Conservation (phyloP, 2,329 filamentous ascomycete genomes). For the Cercospora zeae-maydis region DNA sequence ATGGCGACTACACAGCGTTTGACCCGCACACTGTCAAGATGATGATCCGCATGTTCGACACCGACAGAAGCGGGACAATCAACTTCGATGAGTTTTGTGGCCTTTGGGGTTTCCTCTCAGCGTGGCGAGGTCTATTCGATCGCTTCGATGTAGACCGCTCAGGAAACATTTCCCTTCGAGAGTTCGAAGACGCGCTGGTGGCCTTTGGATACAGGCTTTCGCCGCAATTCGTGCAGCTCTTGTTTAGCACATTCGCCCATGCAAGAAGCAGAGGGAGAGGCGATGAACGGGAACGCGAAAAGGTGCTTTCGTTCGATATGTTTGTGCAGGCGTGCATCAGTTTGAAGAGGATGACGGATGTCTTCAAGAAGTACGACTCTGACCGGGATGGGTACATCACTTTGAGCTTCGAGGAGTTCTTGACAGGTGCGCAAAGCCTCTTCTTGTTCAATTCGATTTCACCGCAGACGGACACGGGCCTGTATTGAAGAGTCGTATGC, state of each 20-base stretch:
- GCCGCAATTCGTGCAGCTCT: constrained; percentile 73
- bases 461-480: constrained; percentile 49
- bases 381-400: constrained; percentile 84
- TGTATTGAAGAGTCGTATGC: constrained; percentile 41
- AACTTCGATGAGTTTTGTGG: constrained; percentile 95
- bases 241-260: constrained; percentile 89
- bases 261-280: constrained; percentile 51
- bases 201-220: constrained; percentile 90
- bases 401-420: constrained; percentile 54
- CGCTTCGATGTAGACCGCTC: constrained; percentile 76
- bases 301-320: constrained; percentile 67
- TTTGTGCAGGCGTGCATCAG: constrained; percentile 98
- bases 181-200: constrained; percentile 86
- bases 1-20: constrained; percentile 93
- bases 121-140: constrained; percentile 92
- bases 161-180: constrained; percentile 78
- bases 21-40: constrained; percentile 91
- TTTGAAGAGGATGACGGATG: constrained; percentile 97
- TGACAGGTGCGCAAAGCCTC: constrained; percentile 54
- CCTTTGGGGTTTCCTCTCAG: constrained; percentile 90
- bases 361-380: constrained; percentile 98
- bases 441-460: constrained; percentile 55
- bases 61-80: constrained; percentile 81
- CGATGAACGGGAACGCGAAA: constrained; percentile 38
- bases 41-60: constrained; percentile 99